Percentiles rank a stretch among this genome's conserved stretches.
Evolutionary conservation across 2,329 filamentous ascomycete species (phyloP).

Genomic region (Ascochyta rabiei): DNA sequence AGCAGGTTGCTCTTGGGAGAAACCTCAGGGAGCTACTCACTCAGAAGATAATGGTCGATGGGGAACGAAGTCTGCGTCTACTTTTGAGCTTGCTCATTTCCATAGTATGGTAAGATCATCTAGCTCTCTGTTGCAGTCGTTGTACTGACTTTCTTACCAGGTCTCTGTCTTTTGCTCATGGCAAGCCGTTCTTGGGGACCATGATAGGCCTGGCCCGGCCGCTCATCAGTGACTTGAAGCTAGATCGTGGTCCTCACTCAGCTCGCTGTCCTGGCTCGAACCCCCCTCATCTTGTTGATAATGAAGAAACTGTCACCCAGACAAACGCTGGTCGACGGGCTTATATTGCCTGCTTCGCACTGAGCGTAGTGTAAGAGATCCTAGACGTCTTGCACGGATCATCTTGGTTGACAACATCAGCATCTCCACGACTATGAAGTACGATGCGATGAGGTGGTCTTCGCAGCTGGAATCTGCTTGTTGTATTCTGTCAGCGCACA

Average conservation of each 20-base stretch:
- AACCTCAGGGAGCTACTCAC: conserved; percentile 24
- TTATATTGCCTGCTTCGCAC: conserved; percentile 56
- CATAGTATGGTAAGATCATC: conserved; percentile 23
- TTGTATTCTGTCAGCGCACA: conserved; percentile 26
- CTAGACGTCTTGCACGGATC: too few species aligned
- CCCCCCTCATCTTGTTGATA: conserved; percentile 9
- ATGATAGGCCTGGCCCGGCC: conserved; percentile 23
- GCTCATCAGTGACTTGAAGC: conserved; percentile 26
- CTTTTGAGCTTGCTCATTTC: conserved; percentile 28
- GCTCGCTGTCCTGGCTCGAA: conserved; percentile 11
- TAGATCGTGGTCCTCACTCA: conserved; percentile 22
- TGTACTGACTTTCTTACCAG: conserved; percentile 7
- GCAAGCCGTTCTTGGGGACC: conserved; percentile 26
- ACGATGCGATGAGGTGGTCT: conserved; percentile 63
- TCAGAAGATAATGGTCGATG: conserved; percentile 28
- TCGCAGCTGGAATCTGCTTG: conserved; percentile 65
- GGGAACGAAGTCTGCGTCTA: conserved; percentile 31
- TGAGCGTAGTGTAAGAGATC: conserved; percentile 47
- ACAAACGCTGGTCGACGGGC: conserved; percentile 60
- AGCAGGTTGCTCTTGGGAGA: conserved; percentile 25
- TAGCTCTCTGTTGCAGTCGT: not conserved
- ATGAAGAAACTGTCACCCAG: conserved; percentile 6
- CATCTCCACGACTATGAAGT: conserved; percentile 21
- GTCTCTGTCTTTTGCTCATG: conserved; percentile 24
- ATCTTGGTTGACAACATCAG: conserved; percentile 15